These are phyloP conservation scores for Jasminum sambac DNA, from an alignment of 257 asterid genomes.

Conservation along the genomic window DNA sequence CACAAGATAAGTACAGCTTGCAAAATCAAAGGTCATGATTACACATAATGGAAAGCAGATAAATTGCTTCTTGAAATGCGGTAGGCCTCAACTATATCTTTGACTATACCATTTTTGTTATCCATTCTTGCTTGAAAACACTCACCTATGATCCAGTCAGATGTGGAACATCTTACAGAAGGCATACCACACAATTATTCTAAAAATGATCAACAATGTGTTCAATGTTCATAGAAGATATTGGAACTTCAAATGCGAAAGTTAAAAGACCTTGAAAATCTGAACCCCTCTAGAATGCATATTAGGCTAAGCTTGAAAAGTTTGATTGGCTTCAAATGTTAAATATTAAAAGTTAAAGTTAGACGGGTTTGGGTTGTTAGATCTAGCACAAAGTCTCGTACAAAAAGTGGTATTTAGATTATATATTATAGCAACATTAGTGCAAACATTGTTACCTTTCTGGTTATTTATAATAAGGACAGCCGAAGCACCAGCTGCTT, in stretches of 20 bases:
- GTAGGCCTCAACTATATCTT: constrained; percentile 1
- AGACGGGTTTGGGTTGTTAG: not conserved
- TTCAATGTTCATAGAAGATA: not conserved
- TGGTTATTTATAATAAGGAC: constrained; percentile 78
- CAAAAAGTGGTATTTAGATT: not conserved
- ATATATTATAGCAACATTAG: constrained; percentile 13
- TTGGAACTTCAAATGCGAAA: not conserved
- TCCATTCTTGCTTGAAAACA: not conserved
- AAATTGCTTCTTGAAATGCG: constrained; percentile 3
- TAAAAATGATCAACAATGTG: not conserved
- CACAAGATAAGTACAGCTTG: not conserved
- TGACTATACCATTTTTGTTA: not conserved
- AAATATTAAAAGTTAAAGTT: not conserved
- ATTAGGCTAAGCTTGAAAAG: not conserved
- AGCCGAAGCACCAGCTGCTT: constrained; percentile 95
- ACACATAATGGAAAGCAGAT: constrained; percentile 9
- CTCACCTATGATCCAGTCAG: no score
- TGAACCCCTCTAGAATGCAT: not conserved
- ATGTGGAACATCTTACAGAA: not conserved
- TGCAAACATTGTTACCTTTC: constrained; percentile 53
- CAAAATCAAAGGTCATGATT: not conserved
- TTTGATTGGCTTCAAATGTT: not conserved
- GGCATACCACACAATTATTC: not conserved
- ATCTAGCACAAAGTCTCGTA: not conserved
- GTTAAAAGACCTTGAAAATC: not conserved